Evolutionary conservation across 805 yeast genomes (phyloP).

Genomic region (Starmerella potacharoeniae): DNA sequence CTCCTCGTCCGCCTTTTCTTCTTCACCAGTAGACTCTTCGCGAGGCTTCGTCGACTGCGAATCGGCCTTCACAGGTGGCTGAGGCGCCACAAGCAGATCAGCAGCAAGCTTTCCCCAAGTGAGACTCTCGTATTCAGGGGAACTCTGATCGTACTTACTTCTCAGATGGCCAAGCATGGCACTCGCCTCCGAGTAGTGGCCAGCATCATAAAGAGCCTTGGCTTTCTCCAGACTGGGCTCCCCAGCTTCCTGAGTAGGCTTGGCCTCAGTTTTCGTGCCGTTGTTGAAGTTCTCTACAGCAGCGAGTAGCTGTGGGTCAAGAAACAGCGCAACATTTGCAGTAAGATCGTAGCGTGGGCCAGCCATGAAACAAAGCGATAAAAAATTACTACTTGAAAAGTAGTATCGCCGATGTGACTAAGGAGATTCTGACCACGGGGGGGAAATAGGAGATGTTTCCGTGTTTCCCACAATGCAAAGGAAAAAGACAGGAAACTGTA

Average conservation of each 20-base stretch:
- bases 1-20: conserved; percentile 27
- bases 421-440: background rate
- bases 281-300: conserved; percentile 40
- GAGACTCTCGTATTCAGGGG: conserved; percentile 23
- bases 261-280: conserved; percentile 21
- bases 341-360: conserved; percentile 40
- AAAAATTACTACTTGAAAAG: conserved; percentile 1
- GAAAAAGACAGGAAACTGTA: background rate
- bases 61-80: conserved; percentile 34
- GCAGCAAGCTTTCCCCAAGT: conserved; percentile 57
- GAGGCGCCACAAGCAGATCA: conserved; percentile 37
- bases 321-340: conserved; percentile 41
- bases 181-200: conserved; percentile 33
- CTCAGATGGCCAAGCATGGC: conserved; percentile 13
- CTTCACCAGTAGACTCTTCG: conserved; percentile 28
- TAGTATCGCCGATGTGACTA: background rate
- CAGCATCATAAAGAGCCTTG: conserved; percentile 26
- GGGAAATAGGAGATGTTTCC: no score
- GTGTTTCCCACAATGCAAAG: no score
- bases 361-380: background rate
- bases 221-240: conserved; percentile 27
- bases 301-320: conserved; percentile 51
- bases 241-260: background rate
- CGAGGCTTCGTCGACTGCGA: conserved; percentile 38
- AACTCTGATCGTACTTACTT: conserved; percentile 35